Percentiles rank a stretch among this genome's conserved stretches.
Evolutionary conservation across 2,329 filamentous ascomycete genomes (phyloP).

Genomic region (Alternaria gaisen): DNA sequence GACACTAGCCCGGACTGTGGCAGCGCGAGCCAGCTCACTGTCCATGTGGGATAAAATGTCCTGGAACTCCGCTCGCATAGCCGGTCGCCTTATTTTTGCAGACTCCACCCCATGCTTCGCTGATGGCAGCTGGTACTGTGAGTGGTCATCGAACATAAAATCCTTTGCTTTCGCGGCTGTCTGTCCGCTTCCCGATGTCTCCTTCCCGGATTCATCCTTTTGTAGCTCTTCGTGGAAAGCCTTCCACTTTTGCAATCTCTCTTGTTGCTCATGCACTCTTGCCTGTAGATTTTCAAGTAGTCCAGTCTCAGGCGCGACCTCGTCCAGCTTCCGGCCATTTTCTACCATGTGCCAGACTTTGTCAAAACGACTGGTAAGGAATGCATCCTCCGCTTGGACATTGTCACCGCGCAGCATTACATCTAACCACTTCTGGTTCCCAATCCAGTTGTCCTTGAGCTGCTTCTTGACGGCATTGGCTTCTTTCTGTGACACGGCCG

Average conservation of each 20-base stretch:
- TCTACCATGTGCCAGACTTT: slow-evolving; percentile 75
- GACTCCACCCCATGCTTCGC: slow-evolving; percentile 19
- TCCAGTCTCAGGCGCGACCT: slow-evolving; percentile 62
- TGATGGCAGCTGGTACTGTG: slow-evolving; percentile 39
- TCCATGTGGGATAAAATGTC: slow-evolving; percentile 45
- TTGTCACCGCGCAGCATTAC: slow-evolving; percentile 73
- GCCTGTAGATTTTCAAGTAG: slow-evolving; percentile 76
- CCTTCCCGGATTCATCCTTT: slow-evolving; percentile 15
- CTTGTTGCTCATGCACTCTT: slow-evolving; percentile 72
- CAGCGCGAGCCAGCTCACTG: slow-evolving; percentile 32
- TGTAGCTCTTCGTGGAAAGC: slow-evolving; percentile 64
- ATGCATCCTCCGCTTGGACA: slow-evolving; percentile 63
- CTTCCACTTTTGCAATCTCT: slow-evolving; percentile 77
- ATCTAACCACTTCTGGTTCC: slow-evolving; percentile 77
- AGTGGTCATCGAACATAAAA: slow-evolving; percentile 46
- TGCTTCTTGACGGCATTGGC: slow-evolving; percentile 62
- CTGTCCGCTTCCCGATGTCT: slow-evolving; percentile 8
- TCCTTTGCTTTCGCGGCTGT: slow-evolving; percentile 17
- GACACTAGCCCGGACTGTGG: slow-evolving; percentile 28
- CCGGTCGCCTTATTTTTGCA: slow-evolving; percentile 13
- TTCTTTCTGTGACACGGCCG: slow-evolving; percentile 45
- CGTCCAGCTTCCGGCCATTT: slow-evolving; percentile 64
- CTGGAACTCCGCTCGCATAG: slow-evolving; percentile 30
- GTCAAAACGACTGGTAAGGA: slow-evolving; percentile 74
- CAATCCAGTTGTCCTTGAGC: slow-evolving; percentile 79